Evolutionary conservation across 129 eudicot genomes (phyloP).

Genomic region (Centella asiatica): DNA sequence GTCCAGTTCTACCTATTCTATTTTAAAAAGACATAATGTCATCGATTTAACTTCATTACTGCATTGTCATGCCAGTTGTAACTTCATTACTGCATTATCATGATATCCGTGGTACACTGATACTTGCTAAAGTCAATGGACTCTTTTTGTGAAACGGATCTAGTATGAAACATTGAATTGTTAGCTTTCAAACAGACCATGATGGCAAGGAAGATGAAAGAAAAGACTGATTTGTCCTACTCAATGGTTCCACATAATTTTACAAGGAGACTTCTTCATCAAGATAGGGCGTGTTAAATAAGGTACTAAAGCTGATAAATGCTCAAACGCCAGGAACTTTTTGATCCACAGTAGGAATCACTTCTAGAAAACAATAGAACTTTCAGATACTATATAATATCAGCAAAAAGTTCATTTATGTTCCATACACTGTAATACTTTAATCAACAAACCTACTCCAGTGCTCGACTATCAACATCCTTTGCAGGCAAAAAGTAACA

Average conservation of each 20-base stretch:
- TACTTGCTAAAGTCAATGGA: no score
- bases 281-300: background rate
- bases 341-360: background rate
- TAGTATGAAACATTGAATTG: background rate
- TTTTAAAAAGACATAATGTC: no score
- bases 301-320: slow-evolving; percentile 1
- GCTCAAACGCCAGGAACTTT: background rate
- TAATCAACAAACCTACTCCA: background rate
- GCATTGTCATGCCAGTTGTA: no score
- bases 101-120: no score
- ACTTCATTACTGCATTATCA: no score
- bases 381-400: background rate
- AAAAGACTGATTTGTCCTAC: no score
- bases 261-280: background rate
- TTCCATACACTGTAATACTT: background rate
- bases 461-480: no score
- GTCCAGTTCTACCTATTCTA: no score
- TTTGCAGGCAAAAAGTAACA: no score
- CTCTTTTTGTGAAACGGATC: no score
- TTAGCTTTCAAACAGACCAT: background rate
- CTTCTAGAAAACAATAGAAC: background rate
- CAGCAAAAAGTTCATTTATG: background rate
- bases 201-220: no score
- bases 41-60: no score
- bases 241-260: background rate